A percentile compares a stretch with the other conserved stretches of the same genome.
Conservation (phyloP, 345 rosid genomes). For the Arabidopsis suecica region DNA sequence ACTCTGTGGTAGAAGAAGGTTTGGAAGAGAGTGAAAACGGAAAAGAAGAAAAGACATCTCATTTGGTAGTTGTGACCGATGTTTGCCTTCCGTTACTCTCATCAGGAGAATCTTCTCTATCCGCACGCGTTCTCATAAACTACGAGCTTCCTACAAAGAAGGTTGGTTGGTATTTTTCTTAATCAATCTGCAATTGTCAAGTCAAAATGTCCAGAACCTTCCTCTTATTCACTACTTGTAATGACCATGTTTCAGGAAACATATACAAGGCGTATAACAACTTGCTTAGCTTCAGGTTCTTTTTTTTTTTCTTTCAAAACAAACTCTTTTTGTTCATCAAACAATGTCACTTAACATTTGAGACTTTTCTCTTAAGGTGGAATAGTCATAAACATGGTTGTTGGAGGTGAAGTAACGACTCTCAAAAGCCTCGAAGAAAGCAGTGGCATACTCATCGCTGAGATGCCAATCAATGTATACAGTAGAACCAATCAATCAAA, state of each 20-base stretch:
- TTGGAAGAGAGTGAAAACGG: constrained; percentile 49
- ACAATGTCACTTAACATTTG: constrained; percentile 12
- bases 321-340: constrained; percentile 14
- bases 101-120: constrained; percentile 66
- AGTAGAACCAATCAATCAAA: constrained; percentile 19
- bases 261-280: constrained; percentile 69
- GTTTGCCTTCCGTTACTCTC: constrained; percentile 76
- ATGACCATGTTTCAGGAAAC: constrained; percentile 65
- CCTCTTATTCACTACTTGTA: not conserved
- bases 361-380: constrained; percentile 65
- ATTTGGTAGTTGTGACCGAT: constrained; percentile 75
- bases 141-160: constrained; percentile 82
- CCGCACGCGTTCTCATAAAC: constrained; percentile 80
- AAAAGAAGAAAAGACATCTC: constrained; percentile 60
- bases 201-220: too few species aligned
- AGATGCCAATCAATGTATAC: constrained; percentile 87
- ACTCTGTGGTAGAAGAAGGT: constrained; percentile 45
- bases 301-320: not conserved
- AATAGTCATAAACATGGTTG: constrained; percentile 86
- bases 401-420: constrained; percentile 87
- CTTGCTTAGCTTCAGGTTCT: constrained; percentile 88
- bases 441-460: constrained; percentile 68
- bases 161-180: constrained; percentile 43
- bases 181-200: not conserved
- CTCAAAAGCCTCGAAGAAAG: constrained; percentile 83